These are phyloP conservation scores for Primulina huaijiensis DNA, from an alignment of 257 asterid species.

Conservation along the genomic window DNA sequence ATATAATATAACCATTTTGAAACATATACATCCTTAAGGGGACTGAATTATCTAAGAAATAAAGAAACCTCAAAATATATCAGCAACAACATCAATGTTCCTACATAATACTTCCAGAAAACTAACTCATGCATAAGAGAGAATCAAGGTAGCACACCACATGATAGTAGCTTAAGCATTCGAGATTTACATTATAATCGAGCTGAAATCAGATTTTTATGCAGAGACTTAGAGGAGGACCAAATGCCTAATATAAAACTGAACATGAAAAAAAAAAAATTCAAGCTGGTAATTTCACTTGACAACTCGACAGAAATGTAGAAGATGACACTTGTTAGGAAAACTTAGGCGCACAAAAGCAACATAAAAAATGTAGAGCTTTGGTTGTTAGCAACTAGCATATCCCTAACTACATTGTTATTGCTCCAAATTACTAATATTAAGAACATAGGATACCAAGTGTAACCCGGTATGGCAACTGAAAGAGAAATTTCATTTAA, in stretches of 20 bases:
- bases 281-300: conserved; percentile 11
- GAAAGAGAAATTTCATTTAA: not conserved
- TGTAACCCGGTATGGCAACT: conserved; percentile 8
- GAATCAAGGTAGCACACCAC: conserved; percentile 8
- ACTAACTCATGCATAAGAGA: conserved; percentile 1
- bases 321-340: conserved; percentile 10
- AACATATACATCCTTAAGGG: conserved; percentile 9
- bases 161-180: conserved; percentile 7
- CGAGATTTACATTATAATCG: not conserved
- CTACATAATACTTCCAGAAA: conserved; percentile 7
- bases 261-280: conserved; percentile 8
- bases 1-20: not conserved
- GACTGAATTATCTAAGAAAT: conserved; percentile 15
- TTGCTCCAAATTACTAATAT: conserved; percentile 13
- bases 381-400: not conserved
- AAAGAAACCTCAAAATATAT: conserved; percentile 23
- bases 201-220: conserved; percentile 18
- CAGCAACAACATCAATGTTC: not conserved
- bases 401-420: not conserved
- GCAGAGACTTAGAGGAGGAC: conserved; percentile 4
- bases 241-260: conserved; percentile 11
- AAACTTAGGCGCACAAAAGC: conserved; percentile 11
- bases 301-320: conserved; percentile 7
- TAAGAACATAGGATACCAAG: conserved; percentile 13
- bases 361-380: conserved; percentile 8